These are phyloP conservation scores for Pterulicium gracile DNA, from an alignment of 1,284 basidiomycete species.

Conservation along the genomic window DNA sequence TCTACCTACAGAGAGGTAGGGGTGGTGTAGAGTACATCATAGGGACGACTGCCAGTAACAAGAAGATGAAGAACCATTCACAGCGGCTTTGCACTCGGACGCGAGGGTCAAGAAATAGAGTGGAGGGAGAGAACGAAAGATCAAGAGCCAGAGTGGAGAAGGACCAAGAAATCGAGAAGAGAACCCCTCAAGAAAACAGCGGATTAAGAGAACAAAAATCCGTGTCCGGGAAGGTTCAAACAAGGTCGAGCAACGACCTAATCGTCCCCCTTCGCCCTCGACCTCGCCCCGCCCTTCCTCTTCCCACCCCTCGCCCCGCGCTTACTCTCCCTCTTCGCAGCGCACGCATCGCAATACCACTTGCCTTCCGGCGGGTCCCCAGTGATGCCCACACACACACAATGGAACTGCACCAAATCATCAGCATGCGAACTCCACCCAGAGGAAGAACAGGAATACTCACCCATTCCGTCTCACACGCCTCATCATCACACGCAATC, in stretches of 20 bases:
- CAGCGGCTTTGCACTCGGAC: too few relatives aligned
- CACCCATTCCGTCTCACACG: conserved; percentile 92
- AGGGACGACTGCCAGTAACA: too few relatives aligned
- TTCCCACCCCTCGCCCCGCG: conserved; percentile 37
- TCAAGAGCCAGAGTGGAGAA: too few relatives aligned
- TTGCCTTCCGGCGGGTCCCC: conserved; percentile 61
- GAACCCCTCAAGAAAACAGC: too few relatives aligned
- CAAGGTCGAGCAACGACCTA: neutral
- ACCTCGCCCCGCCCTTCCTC: conserved; percentile 24
- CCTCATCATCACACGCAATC: conserved; percentile 92
- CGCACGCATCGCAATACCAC: conserved; percentile 76
- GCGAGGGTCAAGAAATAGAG: too few relatives aligned
- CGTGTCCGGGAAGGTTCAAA: too few relatives aligned
- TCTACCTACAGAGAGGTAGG: too few relatives aligned
- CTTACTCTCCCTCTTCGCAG: conserved; percentile 36
- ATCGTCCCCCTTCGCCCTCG: conserved; percentile 8
- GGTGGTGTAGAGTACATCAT: too few relatives aligned
- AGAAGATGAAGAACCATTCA: too few relatives aligned
- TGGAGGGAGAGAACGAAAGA: too few relatives aligned
- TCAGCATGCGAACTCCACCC: conserved; percentile 9
- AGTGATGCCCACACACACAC: conserved; percentile 63
- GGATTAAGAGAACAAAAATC: too few relatives aligned
- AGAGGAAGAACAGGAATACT: conserved; percentile 24
- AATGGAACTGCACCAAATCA: conserved; percentile 61
- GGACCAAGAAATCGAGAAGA: too few relatives aligned